These are phyloP conservation scores for Pseudogymnoascus sp. DNA, from an alignment of 2,329 filamentous ascomycete genomes.

Conservation along the genomic window DNA sequence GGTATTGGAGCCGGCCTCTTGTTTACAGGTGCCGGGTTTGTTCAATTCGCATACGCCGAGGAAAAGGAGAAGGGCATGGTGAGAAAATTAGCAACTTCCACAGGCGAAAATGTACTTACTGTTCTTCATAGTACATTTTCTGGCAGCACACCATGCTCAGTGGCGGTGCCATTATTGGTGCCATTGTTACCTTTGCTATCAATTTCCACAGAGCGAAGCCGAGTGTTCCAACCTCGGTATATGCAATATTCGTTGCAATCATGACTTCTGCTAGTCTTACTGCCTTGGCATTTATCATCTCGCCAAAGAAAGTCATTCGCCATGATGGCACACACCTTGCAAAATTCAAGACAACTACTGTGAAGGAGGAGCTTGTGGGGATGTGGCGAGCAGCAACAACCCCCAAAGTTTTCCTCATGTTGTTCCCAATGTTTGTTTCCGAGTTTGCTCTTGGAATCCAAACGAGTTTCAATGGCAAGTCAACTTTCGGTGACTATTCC, in stretches of 20 bases:
- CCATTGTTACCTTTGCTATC: slow-evolving; percentile 12
- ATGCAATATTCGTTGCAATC: slow-evolving; percentile 16
- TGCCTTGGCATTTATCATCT: slow-evolving; percentile 17
- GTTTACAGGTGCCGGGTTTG: slow-evolving; percentile 10
- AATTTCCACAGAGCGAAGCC: slow-evolving; percentile 6
- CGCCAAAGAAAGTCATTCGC: slow-evolving; percentile 19
- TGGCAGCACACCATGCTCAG: slow-evolving; percentile 8
- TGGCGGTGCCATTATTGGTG: slow-evolving; percentile 13
- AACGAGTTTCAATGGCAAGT: slow-evolving; percentile 12
- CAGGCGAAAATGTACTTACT: slow-evolving; percentile 6
- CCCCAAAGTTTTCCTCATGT: slow-evolving; percentile 13
- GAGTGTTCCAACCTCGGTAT: slow-evolving; percentile 13
- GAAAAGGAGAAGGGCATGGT: slow-evolving; percentile 14
- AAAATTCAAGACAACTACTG: slow-evolving; percentile 12
- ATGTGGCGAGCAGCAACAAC: slow-evolving; percentile 11
- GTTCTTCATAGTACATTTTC: slow-evolving; percentile 1
- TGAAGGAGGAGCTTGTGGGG: slow-evolving; percentile 12
- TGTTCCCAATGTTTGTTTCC: slow-evolving; percentile 16
- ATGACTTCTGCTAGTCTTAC: slow-evolving; percentile 13
- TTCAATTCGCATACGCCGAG: slow-evolving; percentile 15
- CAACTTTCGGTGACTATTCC: background rate
- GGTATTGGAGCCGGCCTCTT: slow-evolving; percentile 12
- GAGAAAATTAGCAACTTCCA: background rate
- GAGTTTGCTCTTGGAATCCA: slow-evolving; percentile 13
- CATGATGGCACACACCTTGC: slow-evolving; percentile 13